These are phyloP conservation scores for Aspergillus steynii DNA, from an alignment of 495 filamentous ascomycete species.

Conservation along the genomic window DNA sequence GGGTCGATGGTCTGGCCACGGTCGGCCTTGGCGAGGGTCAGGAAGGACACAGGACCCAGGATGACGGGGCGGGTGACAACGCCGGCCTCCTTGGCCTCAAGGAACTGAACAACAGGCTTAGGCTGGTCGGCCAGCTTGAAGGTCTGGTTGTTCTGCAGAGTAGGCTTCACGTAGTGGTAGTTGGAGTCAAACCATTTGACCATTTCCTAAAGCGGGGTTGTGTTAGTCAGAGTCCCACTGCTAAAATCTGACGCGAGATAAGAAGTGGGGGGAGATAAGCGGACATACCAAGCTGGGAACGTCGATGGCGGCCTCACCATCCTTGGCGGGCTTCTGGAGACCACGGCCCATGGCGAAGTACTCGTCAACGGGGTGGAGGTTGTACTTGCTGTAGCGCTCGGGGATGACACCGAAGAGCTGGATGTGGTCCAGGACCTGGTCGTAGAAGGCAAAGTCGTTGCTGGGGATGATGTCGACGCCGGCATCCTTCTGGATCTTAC, in stretches of 20 bases:
- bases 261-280: neutral
- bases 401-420: constrained; percentile 95
- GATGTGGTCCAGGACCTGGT: constrained; percentile 98
- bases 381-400: constrained; percentile 83
- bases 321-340: constrained; percentile 74
- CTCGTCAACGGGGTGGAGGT: constrained; percentile 84
- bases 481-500: constrained; percentile 98
- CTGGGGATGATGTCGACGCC: constrained; percentile 96
- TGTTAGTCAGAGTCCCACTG: constrained; percentile 12
- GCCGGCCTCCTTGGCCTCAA: constrained; percentile 95
- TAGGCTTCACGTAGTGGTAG: constrained; percentile 99
- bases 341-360: constrained; percentile 99
- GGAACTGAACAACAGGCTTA: constrained; percentile 91
- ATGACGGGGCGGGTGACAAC: constrained; percentile 90
- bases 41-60: constrained; percentile 94
- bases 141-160: constrained; percentile 89
- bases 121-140: constrained; percentile 86
- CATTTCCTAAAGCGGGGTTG: constrained; percentile 67
- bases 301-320: constrained; percentile 69
- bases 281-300: constrained; percentile 72
- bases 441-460: constrained; percentile 99
- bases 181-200: constrained; percentile 99
- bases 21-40: constrained; percentile 94
- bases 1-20: constrained; percentile 87
- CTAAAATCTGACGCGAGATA: neutral